Evolutionary conservation across 208 protist species (phyloP).

Genomic region (Trypanosoma boissoni): DNA sequence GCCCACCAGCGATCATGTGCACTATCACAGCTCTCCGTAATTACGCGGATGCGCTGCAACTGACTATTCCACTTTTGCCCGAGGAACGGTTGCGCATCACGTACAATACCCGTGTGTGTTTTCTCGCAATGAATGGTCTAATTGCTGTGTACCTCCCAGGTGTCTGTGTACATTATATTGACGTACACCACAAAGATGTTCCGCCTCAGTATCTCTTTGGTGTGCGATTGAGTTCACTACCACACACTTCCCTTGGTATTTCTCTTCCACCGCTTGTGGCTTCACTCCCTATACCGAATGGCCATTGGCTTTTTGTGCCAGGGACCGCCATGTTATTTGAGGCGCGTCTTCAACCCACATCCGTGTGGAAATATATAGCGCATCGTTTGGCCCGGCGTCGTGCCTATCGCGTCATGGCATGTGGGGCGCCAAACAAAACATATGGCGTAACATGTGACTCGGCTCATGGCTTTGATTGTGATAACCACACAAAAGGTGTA

Average conservation of each 20-base stretch:
- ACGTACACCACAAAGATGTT: conserved; percentile 22
- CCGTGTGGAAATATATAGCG: conserved; percentile 8
- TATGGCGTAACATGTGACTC: no score
- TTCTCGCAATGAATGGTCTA: conserved; percentile 23
- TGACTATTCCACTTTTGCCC: conserved; percentile 12
- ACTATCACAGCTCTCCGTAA: conserved; percentile 24
- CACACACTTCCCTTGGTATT: no score
- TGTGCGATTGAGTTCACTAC: conserved; percentile 3
- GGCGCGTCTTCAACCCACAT: not conserved
- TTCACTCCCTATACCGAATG: conserved; percentile 5
- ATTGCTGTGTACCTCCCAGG: conserved; percentile 25
- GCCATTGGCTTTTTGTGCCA: conserved; percentile 14
- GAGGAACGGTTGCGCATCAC: conserved; percentile 11
- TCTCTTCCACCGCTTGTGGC: conserved; percentile 1
- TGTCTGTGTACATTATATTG: conserved; percentile 22
- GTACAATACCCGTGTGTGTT: conserved; percentile 16
- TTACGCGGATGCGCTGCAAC: conserved; percentile 11
- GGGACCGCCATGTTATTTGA: conserved; percentile 15
- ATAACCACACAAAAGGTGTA: not conserved
- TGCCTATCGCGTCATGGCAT: not conserved
- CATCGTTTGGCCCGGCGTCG: not conserved
- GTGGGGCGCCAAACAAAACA: not conserved
- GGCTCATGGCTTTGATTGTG: not conserved
- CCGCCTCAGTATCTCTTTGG: conserved; percentile 26
- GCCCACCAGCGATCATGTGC: conserved; percentile 21